Percentiles rank a stretch among this genome's conserved stretches.
Conservation (phyloP, 176 grass and related monocot genomes). For the Leersia perrieri region DNA sequence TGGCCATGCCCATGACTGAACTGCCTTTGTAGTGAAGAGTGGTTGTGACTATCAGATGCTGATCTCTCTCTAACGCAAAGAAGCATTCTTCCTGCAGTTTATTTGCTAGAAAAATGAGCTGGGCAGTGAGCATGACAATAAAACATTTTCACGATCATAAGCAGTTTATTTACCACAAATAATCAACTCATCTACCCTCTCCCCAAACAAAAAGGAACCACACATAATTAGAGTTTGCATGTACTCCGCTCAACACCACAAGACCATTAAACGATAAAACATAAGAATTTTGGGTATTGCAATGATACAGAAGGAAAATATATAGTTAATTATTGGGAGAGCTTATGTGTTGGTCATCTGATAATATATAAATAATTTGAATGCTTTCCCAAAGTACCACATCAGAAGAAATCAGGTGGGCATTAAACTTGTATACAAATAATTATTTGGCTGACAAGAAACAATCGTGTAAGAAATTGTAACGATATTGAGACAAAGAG, state of each 20-base stretch:
- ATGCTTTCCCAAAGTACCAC: background rate
- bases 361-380: background rate
- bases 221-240: background rate
- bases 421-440: background rate
- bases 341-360: background rate
- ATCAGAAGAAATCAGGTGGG: background rate
- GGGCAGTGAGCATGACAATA: slow-evolving; percentile 5
- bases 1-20: slow-evolving; percentile 78
- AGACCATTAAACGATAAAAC: background rate
- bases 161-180: background rate
- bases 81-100: slow-evolving; percentile 72
- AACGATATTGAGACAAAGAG: background rate
- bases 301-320: background rate
- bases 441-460: background rate
- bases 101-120: background rate
- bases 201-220: background rate
- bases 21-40: slow-evolving; percentile 81
- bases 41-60: slow-evolving; percentile 61
- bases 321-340: background rate
- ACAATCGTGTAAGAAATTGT: background rate
- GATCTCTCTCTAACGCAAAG: slow-evolving; percentile 91
- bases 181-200: background rate
- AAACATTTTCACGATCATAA: background rate
- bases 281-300: background rate
- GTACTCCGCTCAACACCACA: background rate